These are phyloP conservation scores for Typha latifolia DNA, from an alignment of 176 grass and related monocot species.

Conservation along the genomic window DNA sequence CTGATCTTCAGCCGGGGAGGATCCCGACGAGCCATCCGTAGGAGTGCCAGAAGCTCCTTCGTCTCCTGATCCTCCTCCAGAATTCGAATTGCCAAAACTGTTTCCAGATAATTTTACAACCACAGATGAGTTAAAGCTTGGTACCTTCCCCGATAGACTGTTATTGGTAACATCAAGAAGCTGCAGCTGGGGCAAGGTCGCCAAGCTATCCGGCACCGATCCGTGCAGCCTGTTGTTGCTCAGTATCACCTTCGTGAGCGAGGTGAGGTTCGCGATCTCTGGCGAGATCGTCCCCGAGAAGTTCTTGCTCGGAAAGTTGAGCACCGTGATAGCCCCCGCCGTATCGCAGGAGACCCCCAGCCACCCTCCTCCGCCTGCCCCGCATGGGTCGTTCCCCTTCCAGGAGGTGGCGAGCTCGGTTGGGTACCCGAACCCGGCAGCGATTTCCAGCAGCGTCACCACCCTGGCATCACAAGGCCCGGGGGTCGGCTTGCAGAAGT, in stretches of 20 bases:
- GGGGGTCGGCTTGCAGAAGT: slow-evolving; percentile 34
- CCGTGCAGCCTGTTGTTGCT: slow-evolving; percentile 60
- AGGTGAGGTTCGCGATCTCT: slow-evolving; percentile 52
- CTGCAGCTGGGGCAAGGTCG: slow-evolving; percentile 29
- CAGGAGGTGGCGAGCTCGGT: slow-evolving; percentile 32
- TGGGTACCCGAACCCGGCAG: slow-evolving; percentile 69
- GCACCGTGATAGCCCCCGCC: slow-evolving; percentile 12
- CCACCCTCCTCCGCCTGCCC: slow-evolving; percentile 19
- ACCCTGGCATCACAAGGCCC: slow-evolving; percentile 43
- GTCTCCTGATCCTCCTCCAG: slow-evolving; percentile 15
- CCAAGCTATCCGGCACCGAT: slow-evolving; percentile 50
- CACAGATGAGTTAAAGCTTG: slow-evolving; percentile 47
- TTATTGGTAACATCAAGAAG: slow-evolving; percentile 73
- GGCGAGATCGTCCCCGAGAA: slow-evolving; percentile 64
- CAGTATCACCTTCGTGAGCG: slow-evolving; percentile 40
- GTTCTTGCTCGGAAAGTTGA: slow-evolving; percentile 51
- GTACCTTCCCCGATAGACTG: slow-evolving; percentile 51
- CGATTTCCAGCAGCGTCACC: slow-evolving; percentile 49
- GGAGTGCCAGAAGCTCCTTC: slow-evolving; percentile 15
- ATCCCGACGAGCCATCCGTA: slow-evolving; percentile 18
- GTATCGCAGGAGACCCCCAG: slow-evolving; percentile 38
- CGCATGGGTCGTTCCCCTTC: slow-evolving; percentile 55
- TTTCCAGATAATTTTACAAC: slow-evolving; percentile 43
- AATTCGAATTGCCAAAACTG: slow-evolving; percentile 38
- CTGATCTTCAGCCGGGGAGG: slow-evolving; percentile 9